Base-by-base conservation (phyloP, 2,329 filamentous ascomycete genomes). In the Zopfia rhizophila region DNA sequence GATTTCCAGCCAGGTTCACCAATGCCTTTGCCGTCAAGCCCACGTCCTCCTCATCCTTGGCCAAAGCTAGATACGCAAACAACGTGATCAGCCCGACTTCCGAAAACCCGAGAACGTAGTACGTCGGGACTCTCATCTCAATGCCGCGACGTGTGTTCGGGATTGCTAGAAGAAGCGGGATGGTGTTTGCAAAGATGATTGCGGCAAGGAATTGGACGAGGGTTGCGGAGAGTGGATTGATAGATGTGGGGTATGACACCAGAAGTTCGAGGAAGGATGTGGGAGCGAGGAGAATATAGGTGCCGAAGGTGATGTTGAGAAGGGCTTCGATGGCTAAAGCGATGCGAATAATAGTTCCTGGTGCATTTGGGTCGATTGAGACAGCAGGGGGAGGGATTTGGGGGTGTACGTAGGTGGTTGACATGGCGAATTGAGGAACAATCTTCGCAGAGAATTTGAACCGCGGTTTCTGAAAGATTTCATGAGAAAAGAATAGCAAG, bases 121-220 rank as follows among this genome's bases (percentile, higher is more conserved):
- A 68, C 12, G 55, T 52, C 7, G 48, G 39, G 13, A 37, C 39
- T 17, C 63, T 39, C 16, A 49, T 51, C 25, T 53, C 51, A 14
- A 60, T 46, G n/a, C 48, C 48, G 12, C 44, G 39, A 12, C 49
- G 44, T 3, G 51, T 56, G 33, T 67, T 57, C 10, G 59, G 64
- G 12, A 61, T 50, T n/a, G 48, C 51, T 28, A 66, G 50, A 7
- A 64, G 37, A 7, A 68, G 33, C 1, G 61, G 65, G 12, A 60
- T 40, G 3, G 58, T 60, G 12, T 66, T 44, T 19, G 37, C 53
- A 10, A 59, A 29, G 27, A 59, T 43, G 14, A 67, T 36, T 29
- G 39, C 53, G 38, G 55, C 62, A 32, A 60, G 42, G 51, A 56
- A 58, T 38, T 61, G 63, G 6, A 40, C 48, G 5, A 66, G 25